Evolutionary conservation across 257 asterid genomes (phyloP).

Genomic region (Nicotiana undulata): DNA sequence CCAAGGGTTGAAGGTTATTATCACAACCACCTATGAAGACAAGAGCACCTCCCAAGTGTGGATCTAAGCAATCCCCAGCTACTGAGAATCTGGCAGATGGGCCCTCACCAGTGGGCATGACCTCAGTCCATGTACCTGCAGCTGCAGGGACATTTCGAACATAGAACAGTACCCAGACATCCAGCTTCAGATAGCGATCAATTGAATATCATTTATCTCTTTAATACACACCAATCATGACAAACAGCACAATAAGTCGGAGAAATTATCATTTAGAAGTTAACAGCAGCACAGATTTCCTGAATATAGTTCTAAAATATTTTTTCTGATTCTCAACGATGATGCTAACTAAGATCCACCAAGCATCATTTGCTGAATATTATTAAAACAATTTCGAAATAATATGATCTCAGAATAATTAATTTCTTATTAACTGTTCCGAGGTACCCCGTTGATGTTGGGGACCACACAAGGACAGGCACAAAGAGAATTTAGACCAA

Average conservation of each 20-base stretch:
- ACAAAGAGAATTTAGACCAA: not conserved
- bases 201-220: not conserved
- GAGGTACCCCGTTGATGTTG: not conserved
- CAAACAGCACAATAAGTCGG: not conserved
- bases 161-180: not conserved
- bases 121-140: conserved; percentile 70
- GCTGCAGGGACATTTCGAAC: conserved; percentile 37
- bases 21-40: conserved; percentile 92
- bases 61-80: conserved; percentile 92
- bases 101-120: conserved; percentile 58
- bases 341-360: not conserved
- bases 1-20: conserved; percentile 89
- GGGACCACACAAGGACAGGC: not conserved
- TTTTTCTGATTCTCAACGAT: not conserved
- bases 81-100: conserved; percentile 92
- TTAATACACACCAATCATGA: not conserved
- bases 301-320: not conserved
- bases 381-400: not conserved
- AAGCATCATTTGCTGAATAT: not conserved
- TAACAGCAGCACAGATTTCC: not conserved
- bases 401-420: not conserved
- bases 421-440: not conserved
- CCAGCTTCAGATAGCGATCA: not conserved
- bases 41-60: conserved; percentile 78
- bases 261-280: not conserved